These are phyloP conservation scores for Alloascoidea africana DNA, from an alignment of 805 yeast genomes.

Conservation along the genomic window DNA sequence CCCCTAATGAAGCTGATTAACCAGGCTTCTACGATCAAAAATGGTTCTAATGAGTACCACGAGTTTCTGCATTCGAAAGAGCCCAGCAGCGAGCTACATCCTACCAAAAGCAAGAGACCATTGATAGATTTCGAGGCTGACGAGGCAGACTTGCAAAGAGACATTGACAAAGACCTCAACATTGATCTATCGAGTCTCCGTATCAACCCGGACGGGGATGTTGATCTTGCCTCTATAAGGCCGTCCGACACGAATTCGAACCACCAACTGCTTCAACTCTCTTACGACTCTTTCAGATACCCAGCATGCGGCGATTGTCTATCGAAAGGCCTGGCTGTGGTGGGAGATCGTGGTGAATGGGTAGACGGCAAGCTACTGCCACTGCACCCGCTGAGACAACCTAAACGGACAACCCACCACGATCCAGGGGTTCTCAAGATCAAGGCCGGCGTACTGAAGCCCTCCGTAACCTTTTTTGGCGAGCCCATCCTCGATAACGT, in stretches of 20 bases:
- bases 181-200: neutral
- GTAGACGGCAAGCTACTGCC: constrained; percentile 2
- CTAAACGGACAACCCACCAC: neutral
- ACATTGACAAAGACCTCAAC: constrained; percentile 1
- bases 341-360: constrained; percentile 8
- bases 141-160: neutral
- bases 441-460: constrained; percentile 12
- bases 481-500: constrained; percentile 10
- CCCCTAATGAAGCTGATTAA: constrained; percentile 3
- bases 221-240: constrained; percentile 1
- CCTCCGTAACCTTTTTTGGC: constrained; percentile 14
- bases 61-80: neutral
- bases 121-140: neutral
- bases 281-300: constrained; percentile 11
- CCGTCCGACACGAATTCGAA: neutral
- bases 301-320: constrained; percentile 12
- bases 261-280: neutral
- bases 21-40: neutral
- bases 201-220: constrained; percentile 2
- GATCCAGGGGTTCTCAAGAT: neutral
- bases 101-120: neutral
- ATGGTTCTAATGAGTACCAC: neutral
- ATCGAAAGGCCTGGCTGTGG: constrained; percentile 2
- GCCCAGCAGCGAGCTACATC: neutral
- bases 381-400: constrained; percentile 6